These are phyloP conservation scores for Rhodotorula paludigena DNA, from an alignment of 768 basidiomycete genomes.

Conservation along the genomic window DNA sequence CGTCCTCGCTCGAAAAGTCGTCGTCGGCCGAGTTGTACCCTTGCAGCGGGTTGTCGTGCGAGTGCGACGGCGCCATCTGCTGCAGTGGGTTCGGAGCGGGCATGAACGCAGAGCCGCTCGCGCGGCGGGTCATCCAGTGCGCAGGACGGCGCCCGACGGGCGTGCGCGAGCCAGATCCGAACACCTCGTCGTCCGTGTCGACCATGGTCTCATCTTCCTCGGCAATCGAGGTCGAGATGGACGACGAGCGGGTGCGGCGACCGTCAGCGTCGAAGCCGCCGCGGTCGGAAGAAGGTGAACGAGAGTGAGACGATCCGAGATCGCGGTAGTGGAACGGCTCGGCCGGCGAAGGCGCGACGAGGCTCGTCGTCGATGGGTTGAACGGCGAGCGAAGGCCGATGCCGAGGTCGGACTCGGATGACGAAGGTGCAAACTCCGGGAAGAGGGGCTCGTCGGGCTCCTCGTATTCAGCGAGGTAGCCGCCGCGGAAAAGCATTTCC, in stretches of 20 bases:
- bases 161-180: slow-evolving; percentile 18
- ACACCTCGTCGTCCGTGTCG: slow-evolving; percentile 15
- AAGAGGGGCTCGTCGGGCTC: slow-evolving; percentile 32
- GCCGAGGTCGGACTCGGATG: slow-evolving; percentile 17
- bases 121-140: background rate
- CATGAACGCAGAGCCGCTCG: background rate
- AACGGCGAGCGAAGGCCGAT: background rate
- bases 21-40: background rate
- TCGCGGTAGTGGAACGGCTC: slow-evolving; percentile 34
- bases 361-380: background rate
- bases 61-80: background rate
- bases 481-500: slow-evolving; percentile 82
- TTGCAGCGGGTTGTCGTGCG: background rate
- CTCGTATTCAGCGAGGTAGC: slow-evolving; percentile 40
- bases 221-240: slow-evolving; percentile 23
- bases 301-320: slow-evolving; percentile 28
- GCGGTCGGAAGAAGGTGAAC: slow-evolving; percentile 18
- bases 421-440: slow-evolving; percentile 11
- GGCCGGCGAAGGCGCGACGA: background rate
- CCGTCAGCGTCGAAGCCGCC: background rate
- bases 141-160: slow-evolving; percentile 13
- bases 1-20: slow-evolving; percentile 1
- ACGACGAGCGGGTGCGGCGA: slow-evolving; percentile 2
- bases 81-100: background rate
- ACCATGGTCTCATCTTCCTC: slow-evolving; percentile 26